Percentiles rank a stretch among this genome's conserved stretches.
Evolutionary conservation across 148 eudicot species (phyloP).

Genomic region (Rhododendron vialii): DNA sequence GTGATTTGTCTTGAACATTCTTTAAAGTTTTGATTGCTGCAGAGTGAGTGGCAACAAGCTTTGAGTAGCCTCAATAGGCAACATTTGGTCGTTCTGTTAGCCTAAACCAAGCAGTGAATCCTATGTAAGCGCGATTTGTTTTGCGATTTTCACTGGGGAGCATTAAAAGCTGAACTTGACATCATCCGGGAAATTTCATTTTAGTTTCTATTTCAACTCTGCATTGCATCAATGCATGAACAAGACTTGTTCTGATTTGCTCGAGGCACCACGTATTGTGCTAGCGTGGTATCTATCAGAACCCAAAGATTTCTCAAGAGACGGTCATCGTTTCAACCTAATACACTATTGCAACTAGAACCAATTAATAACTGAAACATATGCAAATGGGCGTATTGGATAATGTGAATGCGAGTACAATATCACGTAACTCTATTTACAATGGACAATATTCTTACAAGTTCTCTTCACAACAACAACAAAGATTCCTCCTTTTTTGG

Average conservation of each 20-base stretch:
- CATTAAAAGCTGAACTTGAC: background rate
- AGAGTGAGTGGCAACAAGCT: no score
- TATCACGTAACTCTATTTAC: background rate
- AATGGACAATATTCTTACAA: background rate
- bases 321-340: background rate
- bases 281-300: background rate
- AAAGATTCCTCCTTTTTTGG: background rate
- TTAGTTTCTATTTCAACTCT: background rate
- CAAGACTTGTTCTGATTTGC: background rate
- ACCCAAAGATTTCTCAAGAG: background rate
- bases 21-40: no score
- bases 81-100: background rate
- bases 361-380: background rate
- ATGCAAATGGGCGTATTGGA: background rate
- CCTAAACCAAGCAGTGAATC: background rate
- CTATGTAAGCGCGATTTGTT: background rate
- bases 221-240: background rate
- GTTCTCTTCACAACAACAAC: background rate
- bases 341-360: background rate
- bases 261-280: background rate
- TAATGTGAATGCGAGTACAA: background rate
- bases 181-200: no score
- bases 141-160: background rate
- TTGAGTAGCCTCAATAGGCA: background rate
- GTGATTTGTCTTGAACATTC: no score